Evolutionary conservation across 225 moss, liverwort and hornwort genomes (phyloP), one percentile per base, ranked within the genome.

Genomic region (Climacium dendroides): DNA sequence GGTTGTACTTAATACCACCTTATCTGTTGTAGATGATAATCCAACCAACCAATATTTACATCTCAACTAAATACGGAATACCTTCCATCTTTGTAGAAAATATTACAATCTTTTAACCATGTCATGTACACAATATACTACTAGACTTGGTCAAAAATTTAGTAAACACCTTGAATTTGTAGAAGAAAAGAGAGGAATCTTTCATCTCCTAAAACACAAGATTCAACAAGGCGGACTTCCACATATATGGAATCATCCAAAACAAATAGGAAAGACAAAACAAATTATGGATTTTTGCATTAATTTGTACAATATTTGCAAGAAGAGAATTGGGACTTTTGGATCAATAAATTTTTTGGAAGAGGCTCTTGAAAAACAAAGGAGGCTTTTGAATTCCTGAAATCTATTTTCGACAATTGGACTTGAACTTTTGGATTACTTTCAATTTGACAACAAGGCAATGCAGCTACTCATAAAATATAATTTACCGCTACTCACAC

Each of bases 321-420:
- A 52, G 22, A 52, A 0, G 22, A 22, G 1, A 52, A 13, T 75
- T 52, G 18, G 3, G 35, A 8, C 8, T 52, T 74, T 35, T 1
- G 3, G 7, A 1, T 0, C 0, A 0, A 3, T 0, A 4, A 48
- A 48, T 4, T 2, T 5, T 7, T 48, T 50, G 0, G 8, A 0
- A 34, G 8, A 14, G 7, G 5, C 35, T 52, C 2, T 8, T 74
- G 14, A 74, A 50, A 50, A 34, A 32, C 3, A 50, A 50, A 1
- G 1, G 13, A 48, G 3, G 1, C 48, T 48, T 32, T 0, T 4
- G 0, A 34, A 34, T 5, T 32, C 1, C 0, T 2, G 0, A 32
- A 29, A 32, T 3, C 19, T 74, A 12, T 50, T 74, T 30, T 48
- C 13, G 7, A 34, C 34, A 34, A 75, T 35, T 22, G 8, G 0